Conservation (phyloP, 257 asterid genomes). For the Nicotiana tabacum region DNA sequence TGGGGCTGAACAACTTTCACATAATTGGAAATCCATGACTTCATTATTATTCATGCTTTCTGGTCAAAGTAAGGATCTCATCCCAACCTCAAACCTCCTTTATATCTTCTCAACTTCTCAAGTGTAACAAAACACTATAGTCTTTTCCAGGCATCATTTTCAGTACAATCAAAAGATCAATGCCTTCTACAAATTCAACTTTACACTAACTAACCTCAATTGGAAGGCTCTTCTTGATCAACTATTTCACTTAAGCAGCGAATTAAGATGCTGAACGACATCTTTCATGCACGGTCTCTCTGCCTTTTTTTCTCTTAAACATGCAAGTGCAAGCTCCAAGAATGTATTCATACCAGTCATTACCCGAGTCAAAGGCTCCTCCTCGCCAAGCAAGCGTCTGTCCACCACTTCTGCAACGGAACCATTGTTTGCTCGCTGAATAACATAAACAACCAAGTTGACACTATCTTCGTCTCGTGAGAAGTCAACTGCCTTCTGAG, state of each 20-base stretch:
- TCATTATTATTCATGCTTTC: not conserved
- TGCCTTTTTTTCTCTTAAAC: constrained; percentile 33
- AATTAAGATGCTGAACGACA: constrained; percentile 27
- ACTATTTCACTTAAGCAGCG: constrained; percentile 18
- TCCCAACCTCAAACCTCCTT: not conserved
- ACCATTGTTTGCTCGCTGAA: constrained; percentile 20
- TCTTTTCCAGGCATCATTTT: not conserved
- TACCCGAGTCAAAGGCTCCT: constrained; percentile 13
- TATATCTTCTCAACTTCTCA: not conserved
- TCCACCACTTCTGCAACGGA: constrained; percentile 33
- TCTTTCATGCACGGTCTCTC: constrained; percentile 44
- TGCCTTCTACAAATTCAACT: not conserved
- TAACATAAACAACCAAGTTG: constrained; percentile 30
- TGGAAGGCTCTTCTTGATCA: constrained; percentile 10
- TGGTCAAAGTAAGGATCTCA: constrained; percentile 12
- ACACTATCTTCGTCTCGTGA: constrained; percentile 24
- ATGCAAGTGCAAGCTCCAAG: constrained; percentile 29
- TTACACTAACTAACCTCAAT: not conserved
- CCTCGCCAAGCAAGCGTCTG: constrained; percentile 25
- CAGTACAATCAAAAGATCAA: not conserved
- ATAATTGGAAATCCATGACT: not conserved
- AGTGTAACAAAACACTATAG: not conserved
- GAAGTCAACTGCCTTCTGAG: constrained; percentile 35
- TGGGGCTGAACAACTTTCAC: too few relatives aligned
- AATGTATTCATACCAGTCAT: constrained; percentile 15